Evolutionary conservation across 495 filamentous ascomycete genomes (phyloP), one percentile per base, ranked within the genome.

Genomic region (Podospora tetraspora): DNA sequence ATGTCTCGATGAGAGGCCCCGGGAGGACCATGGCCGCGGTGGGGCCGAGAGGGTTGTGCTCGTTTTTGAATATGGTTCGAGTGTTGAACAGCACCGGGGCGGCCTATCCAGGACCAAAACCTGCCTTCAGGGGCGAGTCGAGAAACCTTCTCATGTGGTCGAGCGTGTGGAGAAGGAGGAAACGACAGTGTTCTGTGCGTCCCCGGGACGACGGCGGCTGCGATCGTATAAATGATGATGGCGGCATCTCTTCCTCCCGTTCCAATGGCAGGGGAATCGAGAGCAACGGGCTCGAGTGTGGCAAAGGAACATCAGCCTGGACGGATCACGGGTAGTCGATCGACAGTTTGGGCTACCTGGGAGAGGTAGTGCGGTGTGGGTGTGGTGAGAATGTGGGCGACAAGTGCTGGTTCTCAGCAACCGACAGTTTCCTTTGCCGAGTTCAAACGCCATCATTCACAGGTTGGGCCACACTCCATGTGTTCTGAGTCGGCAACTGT

Each of bases 1-100:
- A 66, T 11, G 65, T 66, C 57, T 66, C 65, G 58, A 66, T 66
- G 1, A 66, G 65, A 52, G 65, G 65, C 13, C 65, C 27, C 11
- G 58, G 58, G n/a, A 66, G 58, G 58, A 61, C 7, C 65, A 66
- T 66, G 27, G 27, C 60, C 12, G 62, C 19, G 30, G 62, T 2
- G 59, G 24, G 8, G 13, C 34, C 34, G 12, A 19, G 34, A 43
- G n/a, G 29, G 3, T 3, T 25, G 24, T 25, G 4, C n/a, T 19
- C 61, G 32, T 22, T n/a, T 21, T 29, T 3, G n/a, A 30, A 23
- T 61, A 2, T 30, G 27, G 59, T 32, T 29, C 27, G 16, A 32
- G 25, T 19, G 27, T 62, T 13, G 61, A 21, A 12, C 57, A 25
- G 57, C 4, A 59, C 37, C 4, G 25, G 19, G 10, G 61, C 29